phyloP scores from a whole-genome alignment of 2,329 filamentous ascomycete genomes.

The Epicoccum nigrum region DNA sequence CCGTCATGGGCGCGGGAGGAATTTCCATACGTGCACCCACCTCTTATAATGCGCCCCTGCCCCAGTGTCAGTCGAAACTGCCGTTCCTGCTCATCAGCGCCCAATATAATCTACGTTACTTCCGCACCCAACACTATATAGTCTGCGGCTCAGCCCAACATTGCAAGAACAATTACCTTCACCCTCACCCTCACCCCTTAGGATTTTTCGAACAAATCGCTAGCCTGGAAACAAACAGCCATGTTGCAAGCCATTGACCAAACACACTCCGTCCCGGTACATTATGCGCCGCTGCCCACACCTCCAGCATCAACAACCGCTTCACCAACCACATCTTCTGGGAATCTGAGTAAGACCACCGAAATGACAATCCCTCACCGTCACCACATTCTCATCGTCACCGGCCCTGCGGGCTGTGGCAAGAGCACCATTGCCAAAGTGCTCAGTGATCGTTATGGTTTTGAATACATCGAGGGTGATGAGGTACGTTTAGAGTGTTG shows the following conservation, averaged over 20 bases:
- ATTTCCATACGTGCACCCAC: slow-evolving; percentile 28
- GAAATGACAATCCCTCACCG: slow-evolving; percentile 44
- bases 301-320: slow-evolving; percentile 37
- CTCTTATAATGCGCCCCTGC: slow-evolving; percentile 31
- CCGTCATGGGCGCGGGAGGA: slow-evolving; percentile 44
- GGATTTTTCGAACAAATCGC: no score
- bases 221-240: slow-evolving; percentile 13
- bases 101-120: slow-evolving; percentile 26
- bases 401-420: slow-evolving; percentile 60
- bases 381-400: slow-evolving; percentile 59
- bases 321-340: slow-evolving; percentile 31
- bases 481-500: slow-evolving; percentile 48
- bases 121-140: slow-evolving; percentile 37
- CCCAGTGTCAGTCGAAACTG: slow-evolving; percentile 25
- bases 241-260: slow-evolving; percentile 47
- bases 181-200: no score
- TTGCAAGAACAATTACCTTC: slow-evolving; percentile 12
- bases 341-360: slow-evolving; percentile 22
- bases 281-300: slow-evolving; percentile 40
- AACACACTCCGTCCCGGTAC: slow-evolving; percentile 32
- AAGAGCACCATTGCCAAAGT: slow-evolving; percentile 60
- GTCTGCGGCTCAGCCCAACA: slow-evolving; percentile 20
- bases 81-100: slow-evolving; percentile 33
- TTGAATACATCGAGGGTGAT: slow-evolving; percentile 60
- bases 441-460: slow-evolving; percentile 50